Evolutionary conservation across 2,329 filamentous ascomycete species (phyloP).

Genomic region (Fusarium temperatum): DNA sequence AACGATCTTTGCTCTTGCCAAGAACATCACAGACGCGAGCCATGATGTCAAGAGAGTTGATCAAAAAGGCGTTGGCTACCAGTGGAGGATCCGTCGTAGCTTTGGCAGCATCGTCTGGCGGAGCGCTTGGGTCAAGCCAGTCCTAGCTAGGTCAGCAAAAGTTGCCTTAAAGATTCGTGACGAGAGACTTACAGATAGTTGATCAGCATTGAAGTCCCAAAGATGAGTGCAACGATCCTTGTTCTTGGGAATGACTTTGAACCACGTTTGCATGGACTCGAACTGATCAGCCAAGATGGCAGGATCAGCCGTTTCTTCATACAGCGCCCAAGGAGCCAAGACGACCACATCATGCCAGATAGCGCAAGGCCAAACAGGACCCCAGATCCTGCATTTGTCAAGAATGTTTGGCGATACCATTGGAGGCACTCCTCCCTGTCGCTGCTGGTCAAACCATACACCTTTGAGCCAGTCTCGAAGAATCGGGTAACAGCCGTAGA

Average conservation of each 20-base stretch:
- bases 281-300: constrained; percentile 51
- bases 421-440: constrained; percentile 26
- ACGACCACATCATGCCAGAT: constrained; percentile 57
- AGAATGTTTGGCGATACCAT: constrained; percentile 35
- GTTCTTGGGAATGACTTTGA: constrained; percentile 47
- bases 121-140: constrained; percentile 59
- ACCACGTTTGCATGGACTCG: constrained; percentile 51
- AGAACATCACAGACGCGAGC: constrained; percentile 48
- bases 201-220: constrained; percentile 46
- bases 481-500: constrained; percentile 61
- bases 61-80: constrained; percentile 58
- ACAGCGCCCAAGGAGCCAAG: constrained; percentile 53
- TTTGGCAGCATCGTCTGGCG: constrained; percentile 49
- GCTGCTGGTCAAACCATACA: constrained; percentile 32
- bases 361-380: constrained; percentile 42
- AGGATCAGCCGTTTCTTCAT: constrained; percentile 50
- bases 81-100: constrained; percentile 52
- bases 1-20: constrained; percentile 29
- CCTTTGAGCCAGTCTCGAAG: constrained; percentile 49
- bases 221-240: constrained; percentile 48
- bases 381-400: constrained; percentile 18
- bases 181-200: constrained; percentile 30
- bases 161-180: fast-evolving
- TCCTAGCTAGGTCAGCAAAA: constrained; percentile 47
- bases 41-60: constrained; percentile 53